Evolutionary conservation across 2,329 filamentous ascomycete genomes (phyloP).

Genomic region (Onygena corvina): DNA sequence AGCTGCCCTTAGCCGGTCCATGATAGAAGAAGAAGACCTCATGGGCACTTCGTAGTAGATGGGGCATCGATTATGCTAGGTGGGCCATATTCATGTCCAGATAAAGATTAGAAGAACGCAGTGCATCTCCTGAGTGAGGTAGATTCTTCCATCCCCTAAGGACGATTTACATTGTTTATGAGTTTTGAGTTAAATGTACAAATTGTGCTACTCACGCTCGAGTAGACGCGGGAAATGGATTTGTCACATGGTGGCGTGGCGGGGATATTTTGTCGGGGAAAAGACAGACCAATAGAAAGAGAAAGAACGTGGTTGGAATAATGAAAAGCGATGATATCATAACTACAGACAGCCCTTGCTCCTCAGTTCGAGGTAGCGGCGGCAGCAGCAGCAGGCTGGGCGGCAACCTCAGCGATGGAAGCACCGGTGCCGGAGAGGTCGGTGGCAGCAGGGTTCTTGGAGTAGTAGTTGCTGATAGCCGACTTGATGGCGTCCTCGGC

Average conservation of each 20-base stretch:
- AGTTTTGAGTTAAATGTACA: background rate
- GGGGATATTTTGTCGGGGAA: too few relatives aligned
- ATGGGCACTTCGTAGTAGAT: constrained; percentile 22
- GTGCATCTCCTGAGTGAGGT: too few relatives aligned
- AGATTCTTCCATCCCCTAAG: too few relatives aligned
- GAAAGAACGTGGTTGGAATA: background rate
- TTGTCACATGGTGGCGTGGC: too few relatives aligned
- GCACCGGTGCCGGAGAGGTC: constrained; percentile 64
- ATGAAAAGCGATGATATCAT: background rate
- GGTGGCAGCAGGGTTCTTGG: constrained; percentile 69
- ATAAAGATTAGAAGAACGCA: background rate
- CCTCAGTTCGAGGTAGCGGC: background rate
- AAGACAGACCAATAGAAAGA: background rate
- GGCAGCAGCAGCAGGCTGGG: background rate
- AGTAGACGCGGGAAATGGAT: too few relatives aligned
- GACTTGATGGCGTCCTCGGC: constrained; percentile 89
- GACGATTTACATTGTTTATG: background rate
- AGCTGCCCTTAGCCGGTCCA: constrained; percentile 7
- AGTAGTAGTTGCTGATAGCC: constrained; percentile 81
- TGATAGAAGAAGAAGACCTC: constrained; percentile 31
- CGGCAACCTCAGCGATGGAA: constrained; percentile 36
- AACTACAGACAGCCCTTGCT: background rate
- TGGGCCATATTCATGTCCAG: background rate
- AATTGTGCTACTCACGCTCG: background rate
- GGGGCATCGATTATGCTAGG: background rate